Percentiles rank a stretch among this genome's conserved stretches.
Evolutionary conservation across 805 yeast genomes (phyloP).

Genomic region (Candida coquimbonensis): DNA sequence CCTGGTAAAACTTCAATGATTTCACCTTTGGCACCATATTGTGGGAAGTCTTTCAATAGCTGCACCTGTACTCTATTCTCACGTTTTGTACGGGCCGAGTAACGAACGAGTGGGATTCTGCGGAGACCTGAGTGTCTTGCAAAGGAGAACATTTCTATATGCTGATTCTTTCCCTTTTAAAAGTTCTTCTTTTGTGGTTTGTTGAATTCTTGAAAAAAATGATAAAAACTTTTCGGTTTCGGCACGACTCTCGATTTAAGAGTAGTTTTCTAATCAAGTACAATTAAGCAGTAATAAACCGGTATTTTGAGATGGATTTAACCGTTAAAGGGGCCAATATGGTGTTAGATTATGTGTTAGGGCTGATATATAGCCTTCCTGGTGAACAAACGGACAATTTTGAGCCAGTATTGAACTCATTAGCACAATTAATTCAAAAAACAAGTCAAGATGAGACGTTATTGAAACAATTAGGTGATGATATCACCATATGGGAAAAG

Average conservation of each 20-base stretch:
- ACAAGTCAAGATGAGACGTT: background rate
- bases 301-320: background rate
- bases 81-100: constrained; percentile 43
- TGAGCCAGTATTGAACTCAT: background rate
- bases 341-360: background rate
- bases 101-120: constrained; percentile 30
- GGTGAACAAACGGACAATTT: background rate
- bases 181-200: no score
- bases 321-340: no score
- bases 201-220: background rate
- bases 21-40: constrained; percentile 65
- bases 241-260: no score
- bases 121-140: constrained; percentile 6
- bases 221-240: background rate
- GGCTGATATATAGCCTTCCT: background rate
- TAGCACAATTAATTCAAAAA: background rate
- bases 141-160: constrained; percentile 5
- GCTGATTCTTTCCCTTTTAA: no score
- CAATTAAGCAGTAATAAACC: no score
- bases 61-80: constrained; percentile 62
- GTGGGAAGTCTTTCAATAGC: constrained; percentile 58
- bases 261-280: no score
- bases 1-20: constrained; percentile 71
- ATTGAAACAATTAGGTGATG: background rate
- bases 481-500: background rate